Conservation (phyloP, 1,284 basidiomycete species). For the Sporisorium iseilematis-ciliati region DNA sequence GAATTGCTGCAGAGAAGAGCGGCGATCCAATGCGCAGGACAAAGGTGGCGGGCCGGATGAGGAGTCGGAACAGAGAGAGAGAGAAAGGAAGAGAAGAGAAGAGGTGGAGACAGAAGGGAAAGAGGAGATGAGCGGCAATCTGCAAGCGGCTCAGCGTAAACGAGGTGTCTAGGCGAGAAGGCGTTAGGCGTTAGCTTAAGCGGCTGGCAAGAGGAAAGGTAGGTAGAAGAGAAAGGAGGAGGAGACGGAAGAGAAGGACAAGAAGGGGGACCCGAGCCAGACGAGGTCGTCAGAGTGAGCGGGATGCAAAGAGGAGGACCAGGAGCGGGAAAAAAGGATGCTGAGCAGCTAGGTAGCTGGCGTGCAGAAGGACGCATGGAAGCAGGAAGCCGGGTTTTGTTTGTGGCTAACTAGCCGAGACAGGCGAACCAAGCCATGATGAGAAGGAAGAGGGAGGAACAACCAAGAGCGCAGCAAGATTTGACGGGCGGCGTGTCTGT, state of each 20-base stretch:
- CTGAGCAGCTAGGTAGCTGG: conserved; percentile 9
- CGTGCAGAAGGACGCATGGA: conserved; percentile 32
- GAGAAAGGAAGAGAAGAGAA: not conserved
- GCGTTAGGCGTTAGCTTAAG: not conserved
- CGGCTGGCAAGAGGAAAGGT: not conserved
- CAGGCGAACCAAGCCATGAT: conserved; percentile 6
- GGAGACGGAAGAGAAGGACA: not conserved
- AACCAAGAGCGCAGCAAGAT: not conserved
- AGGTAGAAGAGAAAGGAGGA: not conserved
- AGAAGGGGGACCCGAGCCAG: not conserved
- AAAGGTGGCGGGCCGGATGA: not conserved
- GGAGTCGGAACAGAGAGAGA: not conserved
- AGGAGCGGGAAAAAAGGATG: conserved; percentile 2
- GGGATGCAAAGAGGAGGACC: not conserved
- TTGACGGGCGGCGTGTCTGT: not conserved
- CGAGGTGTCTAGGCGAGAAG: not conserved
- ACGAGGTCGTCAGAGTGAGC: not conserved
- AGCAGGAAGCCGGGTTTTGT: conserved; percentile 41
- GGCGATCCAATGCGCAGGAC: not conserved
- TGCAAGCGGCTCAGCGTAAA: not conserved
- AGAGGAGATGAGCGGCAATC: not conserved
- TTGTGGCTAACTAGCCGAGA: conserved; percentile 25
- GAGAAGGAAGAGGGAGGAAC: not conserved
- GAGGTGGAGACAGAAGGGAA: not conserved
- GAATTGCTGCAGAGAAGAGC: not conserved